These are phyloP conservation scores for Colletotrichum endophyticum DNA, from an alignment of 2,329 filamentous ascomycete genomes.

Conservation along the genomic window DNA sequence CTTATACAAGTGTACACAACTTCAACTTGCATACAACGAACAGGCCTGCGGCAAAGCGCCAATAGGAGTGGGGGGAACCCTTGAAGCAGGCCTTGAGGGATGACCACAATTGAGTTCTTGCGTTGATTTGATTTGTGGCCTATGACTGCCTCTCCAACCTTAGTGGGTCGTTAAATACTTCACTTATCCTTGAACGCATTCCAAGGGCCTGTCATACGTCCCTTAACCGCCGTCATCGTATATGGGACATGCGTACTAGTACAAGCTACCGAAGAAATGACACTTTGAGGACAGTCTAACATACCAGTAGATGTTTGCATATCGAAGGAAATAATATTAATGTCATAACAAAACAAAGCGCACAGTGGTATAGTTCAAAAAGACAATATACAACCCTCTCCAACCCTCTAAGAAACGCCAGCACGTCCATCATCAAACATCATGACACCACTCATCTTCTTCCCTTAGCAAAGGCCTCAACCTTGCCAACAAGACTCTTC, in stretches of 20 bases:
- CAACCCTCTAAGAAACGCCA: background rate
- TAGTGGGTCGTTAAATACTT: background rate
- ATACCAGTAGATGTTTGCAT: background rate
- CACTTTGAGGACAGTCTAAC: background rate
- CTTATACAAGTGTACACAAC: fast-evolving
- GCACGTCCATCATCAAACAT: background rate
- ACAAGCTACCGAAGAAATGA: background rate
- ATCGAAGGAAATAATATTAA: background rate
- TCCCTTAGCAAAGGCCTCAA: conserved; percentile 55
- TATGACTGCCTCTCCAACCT: no score
- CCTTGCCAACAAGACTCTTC: conserved; percentile 70
- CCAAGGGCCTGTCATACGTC: background rate
- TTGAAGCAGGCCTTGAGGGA: background rate
- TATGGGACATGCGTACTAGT: background rate
- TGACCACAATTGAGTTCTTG: no score
- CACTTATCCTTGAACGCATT: fast-evolving
- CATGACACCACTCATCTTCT: conserved; percentile 26
- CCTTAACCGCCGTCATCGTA: background rate
- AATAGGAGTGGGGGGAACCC: background rate
- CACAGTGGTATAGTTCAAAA: conserved; percentile 18
- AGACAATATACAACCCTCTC: background rate
- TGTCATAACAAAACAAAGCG: background rate
- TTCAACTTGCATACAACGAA: background rate
- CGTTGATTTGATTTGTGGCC: no score
- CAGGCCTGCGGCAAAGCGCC: background rate